These are phyloP conservation scores for Ophiognomonia clavigignenti-juglandacearum DNA, from an alignment of 2,329 filamentous ascomycete genomes.

Conservation along the genomic window DNA sequence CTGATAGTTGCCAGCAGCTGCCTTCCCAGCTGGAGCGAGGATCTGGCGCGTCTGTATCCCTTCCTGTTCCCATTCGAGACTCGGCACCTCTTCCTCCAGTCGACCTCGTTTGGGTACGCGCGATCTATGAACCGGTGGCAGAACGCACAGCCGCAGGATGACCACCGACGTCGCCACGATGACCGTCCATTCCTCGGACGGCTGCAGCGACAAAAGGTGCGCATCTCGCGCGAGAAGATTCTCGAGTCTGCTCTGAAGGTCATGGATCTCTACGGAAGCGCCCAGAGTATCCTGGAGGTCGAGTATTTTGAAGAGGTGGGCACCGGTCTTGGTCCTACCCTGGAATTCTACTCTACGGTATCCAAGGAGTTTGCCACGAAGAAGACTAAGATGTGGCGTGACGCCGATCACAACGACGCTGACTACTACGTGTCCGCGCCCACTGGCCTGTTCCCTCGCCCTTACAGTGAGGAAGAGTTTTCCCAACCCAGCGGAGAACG, in stretches of 20 bases:
- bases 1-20: constrained; percentile 96
- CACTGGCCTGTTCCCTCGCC: constrained; percentile 85
- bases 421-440: constrained; percentile 82
- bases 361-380: constrained; percentile 97
- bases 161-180: constrained; percentile 77
- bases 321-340: constrained; percentile 87
- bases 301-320: constrained; percentile 99
- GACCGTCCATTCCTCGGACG: constrained; percentile 88
- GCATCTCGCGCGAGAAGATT: constrained; percentile 90
- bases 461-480: constrained; percentile 75
- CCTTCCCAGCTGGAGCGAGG: constrained; percentile 92
- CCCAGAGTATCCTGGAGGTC: constrained; percentile 90
- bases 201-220: constrained; percentile 94
- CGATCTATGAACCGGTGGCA: constrained; percentile 98
- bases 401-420: constrained; percentile 68
- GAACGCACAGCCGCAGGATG: constrained; percentile 77
- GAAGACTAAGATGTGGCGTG: constrained; percentile 94
- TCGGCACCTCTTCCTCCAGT: constrained; percentile 92
- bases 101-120: constrained; percentile 96
- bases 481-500: constrained; percentile 76
- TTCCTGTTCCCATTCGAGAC: constrained; percentile 99
- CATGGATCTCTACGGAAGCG: constrained; percentile 97
- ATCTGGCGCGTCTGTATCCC: constrained; percentile 86
- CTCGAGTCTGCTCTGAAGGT: constrained; percentile 96
- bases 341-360: constrained; percentile 97